Conservation (phyloP, 306 rosid species). For the Glycine latifolia region DNA sequence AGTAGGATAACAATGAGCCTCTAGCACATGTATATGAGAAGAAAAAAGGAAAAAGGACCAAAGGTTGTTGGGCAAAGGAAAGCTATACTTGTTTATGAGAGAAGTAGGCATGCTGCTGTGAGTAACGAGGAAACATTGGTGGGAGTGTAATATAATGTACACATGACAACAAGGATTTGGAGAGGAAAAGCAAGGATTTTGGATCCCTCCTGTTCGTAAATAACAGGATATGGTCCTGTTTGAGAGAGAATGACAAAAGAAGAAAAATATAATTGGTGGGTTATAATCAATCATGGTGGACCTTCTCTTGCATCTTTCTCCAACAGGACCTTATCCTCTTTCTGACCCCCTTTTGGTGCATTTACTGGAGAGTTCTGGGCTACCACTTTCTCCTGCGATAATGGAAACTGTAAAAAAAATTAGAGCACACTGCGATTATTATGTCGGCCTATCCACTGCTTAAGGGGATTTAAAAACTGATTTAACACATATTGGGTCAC, state of each 20-base stretch:
- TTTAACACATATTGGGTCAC: not conserved
- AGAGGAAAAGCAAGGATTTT: not conserved
- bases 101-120: not conserved
- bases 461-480: not conserved
- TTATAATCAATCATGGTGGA: not conserved
- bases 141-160: not conserved
- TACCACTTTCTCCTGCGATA: not conserved
- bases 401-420: not conserved
- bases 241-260: too few relatives aligned
- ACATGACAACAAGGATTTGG: not conserved
- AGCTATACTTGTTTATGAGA: not conserved
- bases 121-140: not conserved
- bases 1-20: not conserved
- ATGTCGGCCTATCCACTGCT: not conserved
- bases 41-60: not conserved
- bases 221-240: not conserved
- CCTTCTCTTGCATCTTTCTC: not conserved
- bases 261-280: too few relatives aligned
- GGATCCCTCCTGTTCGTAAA: not conserved
- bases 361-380: not conserved
- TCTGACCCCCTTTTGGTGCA: not conserved
- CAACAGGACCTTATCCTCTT: not conserved
- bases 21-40: not conserved
- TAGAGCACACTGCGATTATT: not conserved
- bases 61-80: not conserved